A percentile compares a stretch with the other conserved stretches of the same genome.
Evolutionary conservation across 2,329 filamentous ascomycete species (phyloP).

Genomic region (Penicillium psychrosexuale): DNA sequence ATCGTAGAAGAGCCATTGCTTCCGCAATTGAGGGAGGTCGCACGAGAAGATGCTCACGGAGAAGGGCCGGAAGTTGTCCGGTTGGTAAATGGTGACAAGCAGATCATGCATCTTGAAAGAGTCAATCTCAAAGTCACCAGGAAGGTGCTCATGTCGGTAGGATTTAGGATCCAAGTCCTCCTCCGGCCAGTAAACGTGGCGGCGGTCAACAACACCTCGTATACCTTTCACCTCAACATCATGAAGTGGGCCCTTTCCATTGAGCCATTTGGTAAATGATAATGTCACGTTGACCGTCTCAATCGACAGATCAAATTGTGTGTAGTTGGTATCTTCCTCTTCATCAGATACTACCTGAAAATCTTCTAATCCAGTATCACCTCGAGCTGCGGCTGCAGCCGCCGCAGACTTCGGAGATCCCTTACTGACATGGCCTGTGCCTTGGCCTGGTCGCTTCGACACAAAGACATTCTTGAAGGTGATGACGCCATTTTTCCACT

Average conservation of each 20-base stretch:
- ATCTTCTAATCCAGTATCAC: slow-evolving; percentile 45
- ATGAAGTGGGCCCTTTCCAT: slow-evolving; percentile 84
- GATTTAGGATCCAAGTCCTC: slow-evolving; percentile 75
- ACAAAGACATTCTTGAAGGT: slow-evolving; percentile 96
- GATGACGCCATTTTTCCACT: slow-evolving; percentile 92
- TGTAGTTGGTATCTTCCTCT: slow-evolving; percentile 92
- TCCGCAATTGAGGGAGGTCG: slow-evolving; percentile 85
- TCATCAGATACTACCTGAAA: slow-evolving; percentile 34
- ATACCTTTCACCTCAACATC: slow-evolving; percentile 95
- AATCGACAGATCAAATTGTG: slow-evolving; percentile 92
- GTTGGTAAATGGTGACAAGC: slow-evolving; percentile 86
- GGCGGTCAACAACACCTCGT: slow-evolving; percentile 86
- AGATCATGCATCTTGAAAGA: slow-evolving; percentile 95
- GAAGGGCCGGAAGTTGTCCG: slow-evolving; percentile 86
- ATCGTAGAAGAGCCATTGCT: slow-evolving; percentile 98
- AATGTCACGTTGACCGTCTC: slow-evolving; percentile 94
- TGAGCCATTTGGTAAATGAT: slow-evolving; percentile 99
- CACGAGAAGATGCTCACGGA: slow-evolving; percentile 94
- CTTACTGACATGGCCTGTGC: slow-evolving; percentile 80
- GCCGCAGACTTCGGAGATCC: slow-evolving; percentile 80
- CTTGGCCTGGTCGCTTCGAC: slow-evolving; percentile 81
- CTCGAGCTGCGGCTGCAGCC: slow-evolving; percentile 66
- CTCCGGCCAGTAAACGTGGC: slow-evolving; percentile 69
- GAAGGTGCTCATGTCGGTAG: slow-evolving; percentile 81
- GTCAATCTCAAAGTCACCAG: slow-evolving; percentile 95